Base-by-base conservation (phyloP, 805 yeast species). In the Metschnikowia gelsemii region DNA sequence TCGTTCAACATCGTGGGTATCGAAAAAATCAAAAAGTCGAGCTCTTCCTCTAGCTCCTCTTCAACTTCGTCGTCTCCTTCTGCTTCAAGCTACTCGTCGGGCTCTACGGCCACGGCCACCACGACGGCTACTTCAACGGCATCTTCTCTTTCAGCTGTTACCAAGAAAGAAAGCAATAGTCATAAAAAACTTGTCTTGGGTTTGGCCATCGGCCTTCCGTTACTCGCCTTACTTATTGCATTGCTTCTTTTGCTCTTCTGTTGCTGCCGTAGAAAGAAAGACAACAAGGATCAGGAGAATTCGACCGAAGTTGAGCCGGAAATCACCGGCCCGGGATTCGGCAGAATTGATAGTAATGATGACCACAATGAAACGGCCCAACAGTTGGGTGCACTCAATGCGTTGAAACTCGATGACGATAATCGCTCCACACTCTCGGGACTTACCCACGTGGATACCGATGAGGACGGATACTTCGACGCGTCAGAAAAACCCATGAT, bases 171-270 rank as follows among this genome's bases (percentile, higher is more conserved):
- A 26, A 64, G 62, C 32, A 32, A 25, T 14, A 20, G 14, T n/a
- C 71, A 68, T 38, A 82, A 76, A 50, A 75, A 77, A 2, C 68
- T 87, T n/a, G 96, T 96, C 0, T 85, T 91, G 57, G 96, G 90
- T 1, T 75, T 90, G 45, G 97, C 96, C 41, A 90, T 86, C n/a
- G 87, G 84, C 2, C 73, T 93, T 34, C 96, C 96, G 1, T 57
- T 75, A 0, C 64, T 78, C 3, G 73, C 74, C 2, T 52, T 85
- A 0, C 52, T 80, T 7, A 50, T 79, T 2, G 73, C 78, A 0
- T 70, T 68, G 0, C 37, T 76, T 1, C 23, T 82, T 2, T 36
- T 87, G 4, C 65, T 83, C 47, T 69, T 75, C 51, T 64, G 66
- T 49, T 78, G 87, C 54, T 80, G 80, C 53, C 73, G 45, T 53